A percentile compares a stretch with the other conserved stretches of the same genome.
Conservation (phyloP, 2,329 filamentous ascomycete species). For the Rachicladosporium sp. region DNA sequence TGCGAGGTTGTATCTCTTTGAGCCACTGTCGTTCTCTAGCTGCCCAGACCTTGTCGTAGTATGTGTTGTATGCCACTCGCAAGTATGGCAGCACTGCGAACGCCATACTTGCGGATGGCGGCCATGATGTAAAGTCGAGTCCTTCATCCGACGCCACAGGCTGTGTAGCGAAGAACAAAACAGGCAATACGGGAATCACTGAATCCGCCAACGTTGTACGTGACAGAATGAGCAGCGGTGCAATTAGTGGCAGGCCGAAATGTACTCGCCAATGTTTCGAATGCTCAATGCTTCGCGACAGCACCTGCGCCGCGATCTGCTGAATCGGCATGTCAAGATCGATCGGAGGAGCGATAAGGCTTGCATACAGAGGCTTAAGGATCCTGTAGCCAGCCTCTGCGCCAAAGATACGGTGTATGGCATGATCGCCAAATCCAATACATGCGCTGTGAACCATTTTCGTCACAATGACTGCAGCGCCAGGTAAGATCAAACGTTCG, state of each 20-base stretch:
- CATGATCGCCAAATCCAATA: slow-evolving; percentile 38
- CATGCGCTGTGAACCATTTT: slow-evolving; percentile 23
- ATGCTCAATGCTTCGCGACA: slow-evolving; percentile 11
- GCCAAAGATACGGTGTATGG: slow-evolving; percentile 54
- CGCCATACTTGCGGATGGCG: slow-evolving; percentile 52
- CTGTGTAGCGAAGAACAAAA: slow-evolving; percentile 48
- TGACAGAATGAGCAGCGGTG: slow-evolving; percentile 52
- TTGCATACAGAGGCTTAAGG: slow-evolving; percentile 29
- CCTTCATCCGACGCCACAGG: slow-evolving; percentile 30
- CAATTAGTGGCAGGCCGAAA: slow-evolving; percentile 54
- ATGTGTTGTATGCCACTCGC: slow-evolving; percentile 48
- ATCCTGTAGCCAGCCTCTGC: slow-evolving; percentile 46
- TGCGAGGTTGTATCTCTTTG: slow-evolving; percentile 47
- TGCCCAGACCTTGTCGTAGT: slow-evolving; percentile 48
- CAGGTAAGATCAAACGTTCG: slow-evolving; percentile 50
- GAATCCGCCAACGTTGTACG: slow-evolving; percentile 52
- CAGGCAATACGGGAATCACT: slow-evolving; percentile 48
- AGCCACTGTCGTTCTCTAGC: slow-evolving; percentile 50
- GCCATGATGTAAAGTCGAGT: slow-evolving; percentile 47
- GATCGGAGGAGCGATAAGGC: slow-evolving; percentile 11
- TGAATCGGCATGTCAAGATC: slow-evolving; percentile 5
- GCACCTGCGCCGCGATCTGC: slow-evolving; percentile 20
- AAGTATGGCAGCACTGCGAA: slow-evolving; percentile 55
- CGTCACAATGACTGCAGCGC: slow-evolving; percentile 42
- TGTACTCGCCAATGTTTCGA: slow-evolving; percentile 37